phyloP scores from a whole-genome alignment of 148 eudicot species.

The Nyssa sinensis region DNA sequence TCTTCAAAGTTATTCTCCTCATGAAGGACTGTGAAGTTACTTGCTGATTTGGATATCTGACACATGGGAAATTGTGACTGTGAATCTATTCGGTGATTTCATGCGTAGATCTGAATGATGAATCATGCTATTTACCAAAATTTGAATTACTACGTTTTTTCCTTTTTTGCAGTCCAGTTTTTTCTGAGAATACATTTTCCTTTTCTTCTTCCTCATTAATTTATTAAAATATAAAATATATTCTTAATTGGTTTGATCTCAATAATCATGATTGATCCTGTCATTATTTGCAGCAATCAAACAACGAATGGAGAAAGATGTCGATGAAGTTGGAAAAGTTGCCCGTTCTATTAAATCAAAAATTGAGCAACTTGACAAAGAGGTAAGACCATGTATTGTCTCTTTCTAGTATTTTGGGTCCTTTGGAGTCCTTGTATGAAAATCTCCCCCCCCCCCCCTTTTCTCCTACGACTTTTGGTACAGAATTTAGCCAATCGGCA shows the following conservation, averaged over 20 bases:
- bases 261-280: not conserved
- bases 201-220: not conserved
- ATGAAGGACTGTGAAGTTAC: not conserved
- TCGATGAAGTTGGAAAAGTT: conserved; percentile 86
- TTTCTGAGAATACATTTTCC: not conserved
- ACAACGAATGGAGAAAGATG: conserved; percentile 97
- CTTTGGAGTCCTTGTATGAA: conserved; percentile 11
- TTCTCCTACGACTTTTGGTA: not conserved
- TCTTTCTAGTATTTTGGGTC: not conserved
- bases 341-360: conserved; percentile 77
- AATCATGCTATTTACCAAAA: not conserved
- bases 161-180: not conserved
- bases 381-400: conserved; percentile 42
- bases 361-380: conserved; percentile 87
- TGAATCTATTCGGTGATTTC: not conserved
- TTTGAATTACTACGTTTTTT: not conserved
- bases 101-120: not conserved
- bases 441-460: conserved; percentile 5
- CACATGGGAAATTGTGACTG: not conserved
- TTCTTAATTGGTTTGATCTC: conserved; percentile 9
- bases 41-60: not conserved
- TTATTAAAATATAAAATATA: not conserved
- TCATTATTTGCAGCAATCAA: conserved; percentile 66
- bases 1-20: not conserved
- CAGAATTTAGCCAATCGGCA: conserved; percentile 77